A percentile compares a stretch with the other conserved stretches of the same genome.
These are phyloP conservation scores for Striga hermonthica DNA, from an alignment of 305 asterid genomes.

Conservation along the genomic window DNA sequence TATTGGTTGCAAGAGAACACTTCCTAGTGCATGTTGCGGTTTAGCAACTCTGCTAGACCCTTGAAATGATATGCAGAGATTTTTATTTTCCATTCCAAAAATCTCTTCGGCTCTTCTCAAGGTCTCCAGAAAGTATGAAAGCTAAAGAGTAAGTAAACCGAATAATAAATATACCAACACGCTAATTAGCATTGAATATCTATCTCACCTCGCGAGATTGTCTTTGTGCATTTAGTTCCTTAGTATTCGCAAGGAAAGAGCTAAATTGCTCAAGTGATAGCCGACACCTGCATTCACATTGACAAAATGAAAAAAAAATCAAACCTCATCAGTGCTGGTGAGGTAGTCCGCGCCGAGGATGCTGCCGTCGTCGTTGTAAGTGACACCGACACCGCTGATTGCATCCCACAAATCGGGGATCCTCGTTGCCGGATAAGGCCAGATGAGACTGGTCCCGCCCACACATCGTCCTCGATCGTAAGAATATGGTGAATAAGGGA, in stretches of 20 bases:
- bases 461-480: no score
- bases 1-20: not conserved
- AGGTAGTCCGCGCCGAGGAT: no score
- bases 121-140: constrained; percentile 52
- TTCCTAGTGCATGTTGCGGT: constrained; percentile 57
- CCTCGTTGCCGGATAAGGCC: no score
- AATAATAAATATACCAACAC: not conserved
- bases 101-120: constrained; percentile 83
- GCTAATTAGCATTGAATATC: constrained; percentile 7
- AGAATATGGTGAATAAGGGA: no score
- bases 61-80: constrained; percentile 80
- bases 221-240: constrained; percentile 86
- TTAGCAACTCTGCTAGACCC: no score
- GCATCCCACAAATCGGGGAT: no score
- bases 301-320: no score
- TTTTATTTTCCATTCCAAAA: constrained; percentile 79
- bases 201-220: constrained; percentile 85
- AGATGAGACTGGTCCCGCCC: no score
- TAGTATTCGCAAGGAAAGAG: constrained; percentile 74
- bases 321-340: no score
- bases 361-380: no score
- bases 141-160: not conserved
- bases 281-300: constrained; percentile 86
- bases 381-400: no score
- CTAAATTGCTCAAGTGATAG: constrained; percentile 92